Conservation (phyloP, 2,329 filamentous ascomycete species). For the Lachnellula subtilissima region DNA sequence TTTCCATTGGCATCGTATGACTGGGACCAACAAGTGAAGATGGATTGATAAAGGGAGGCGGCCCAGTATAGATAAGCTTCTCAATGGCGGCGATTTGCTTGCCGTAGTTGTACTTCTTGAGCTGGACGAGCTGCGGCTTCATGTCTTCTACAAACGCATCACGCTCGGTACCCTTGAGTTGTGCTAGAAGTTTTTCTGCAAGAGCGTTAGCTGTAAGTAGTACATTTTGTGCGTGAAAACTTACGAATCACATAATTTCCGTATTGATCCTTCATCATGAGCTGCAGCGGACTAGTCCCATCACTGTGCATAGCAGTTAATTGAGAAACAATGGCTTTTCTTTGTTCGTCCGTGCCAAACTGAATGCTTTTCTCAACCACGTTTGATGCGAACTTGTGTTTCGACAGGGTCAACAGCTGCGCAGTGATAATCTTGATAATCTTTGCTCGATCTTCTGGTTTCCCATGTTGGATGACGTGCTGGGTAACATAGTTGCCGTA, state of each 20-base stretch:
- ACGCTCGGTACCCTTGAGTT: constrained; percentile 56
- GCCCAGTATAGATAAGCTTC: constrained; percentile 41
- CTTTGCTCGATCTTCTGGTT: constrained; percentile 63
- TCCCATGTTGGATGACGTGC: constrained; percentile 78
- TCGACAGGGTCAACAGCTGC: constrained; percentile 71
- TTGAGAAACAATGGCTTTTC: constrained; percentile 60
- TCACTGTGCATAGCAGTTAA: constrained; percentile 57
- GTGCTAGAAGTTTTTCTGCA: constrained; percentile 73
- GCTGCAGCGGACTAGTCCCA: constrained; percentile 65
- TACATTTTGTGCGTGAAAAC: constrained; percentile 35
- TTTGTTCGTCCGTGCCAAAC: constrained; percentile 64
- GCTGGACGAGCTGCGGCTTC: constrained; percentile 52
- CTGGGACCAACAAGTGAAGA: constrained; percentile 21
- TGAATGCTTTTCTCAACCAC: constrained; percentile 92
- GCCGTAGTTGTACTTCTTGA: constrained; percentile 61
- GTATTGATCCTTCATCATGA: constrained; percentile 83
- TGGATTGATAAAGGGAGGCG: constrained; percentile 14
- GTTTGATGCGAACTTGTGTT: constrained; percentile 95
- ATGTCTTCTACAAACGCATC: constrained; percentile 58
- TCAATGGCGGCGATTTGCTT: constrained; percentile 65
- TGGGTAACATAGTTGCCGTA: constrained; percentile 97
- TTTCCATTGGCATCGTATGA: constrained; percentile 36
- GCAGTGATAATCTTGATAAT: constrained; percentile 71
- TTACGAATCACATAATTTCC: constrained; percentile 97
- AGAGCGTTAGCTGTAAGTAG: constrained; percentile 1